Conservation (phyloP, 257 asterid genomes). For the Nicotiana noctiflora region DNA sequence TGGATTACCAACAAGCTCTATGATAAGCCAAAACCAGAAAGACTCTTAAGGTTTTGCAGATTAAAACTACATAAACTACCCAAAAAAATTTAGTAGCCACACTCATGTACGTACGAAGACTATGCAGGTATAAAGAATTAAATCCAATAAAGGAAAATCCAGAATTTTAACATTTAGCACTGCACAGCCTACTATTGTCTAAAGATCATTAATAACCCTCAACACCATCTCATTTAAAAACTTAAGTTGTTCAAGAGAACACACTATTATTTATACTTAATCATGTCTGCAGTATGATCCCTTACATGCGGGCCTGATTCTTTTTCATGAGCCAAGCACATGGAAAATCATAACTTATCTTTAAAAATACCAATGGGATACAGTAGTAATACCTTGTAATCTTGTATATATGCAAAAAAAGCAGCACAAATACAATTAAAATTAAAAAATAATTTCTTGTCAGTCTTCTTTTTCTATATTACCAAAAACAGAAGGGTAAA, state of each 20-base stretch:
- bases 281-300: too few relatives aligned
- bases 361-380: neutral
- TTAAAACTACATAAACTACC: neutral
- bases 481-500: neutral
- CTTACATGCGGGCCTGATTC: too few relatives aligned
- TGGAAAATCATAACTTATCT: neutral
- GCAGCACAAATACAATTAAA: conserved; percentile 2
- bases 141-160: neutral
- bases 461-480: neutral
- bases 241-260: too few relatives aligned
- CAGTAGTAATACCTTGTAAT: neutral
- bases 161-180: neutral
- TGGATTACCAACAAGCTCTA: neutral
- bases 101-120: neutral
- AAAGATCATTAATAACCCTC: neutral
- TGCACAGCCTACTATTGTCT: neutral
- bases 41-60: neutral
- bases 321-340: too few relatives aligned
- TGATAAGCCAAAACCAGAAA: neutral
- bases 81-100: neutral
- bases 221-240: too few relatives aligned
- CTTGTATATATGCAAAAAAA: neutral
- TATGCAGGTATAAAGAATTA: neutral
- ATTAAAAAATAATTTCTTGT: neutral
- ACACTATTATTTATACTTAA: too few relatives aligned